These are phyloP conservation scores for Fusarium verticillioides DNA, from an alignment of 2,329 filamentous ascomycete species.

Conservation along the genomic window DNA sequence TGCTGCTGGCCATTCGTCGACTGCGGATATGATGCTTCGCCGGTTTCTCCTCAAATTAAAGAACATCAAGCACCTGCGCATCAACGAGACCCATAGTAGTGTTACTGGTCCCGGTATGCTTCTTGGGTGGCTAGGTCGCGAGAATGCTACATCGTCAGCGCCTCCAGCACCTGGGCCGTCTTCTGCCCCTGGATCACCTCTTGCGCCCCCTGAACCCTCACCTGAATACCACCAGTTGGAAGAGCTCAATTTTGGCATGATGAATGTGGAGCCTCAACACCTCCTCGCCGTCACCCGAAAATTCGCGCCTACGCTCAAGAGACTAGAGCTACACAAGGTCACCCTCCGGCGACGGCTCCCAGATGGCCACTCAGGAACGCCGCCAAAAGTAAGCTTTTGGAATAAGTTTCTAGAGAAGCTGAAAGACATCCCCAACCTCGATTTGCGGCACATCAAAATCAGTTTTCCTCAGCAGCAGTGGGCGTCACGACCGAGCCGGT, in stretches of 20 bases:
- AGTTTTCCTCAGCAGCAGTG: slow-evolving; percentile 46
- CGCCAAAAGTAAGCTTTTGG: slow-evolving; percentile 52
- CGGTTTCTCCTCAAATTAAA: slow-evolving; percentile 41
- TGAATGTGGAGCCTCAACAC: slow-evolving; percentile 42
- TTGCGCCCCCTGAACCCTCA: slow-evolving; percentile 19
- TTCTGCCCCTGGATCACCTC: background rate
- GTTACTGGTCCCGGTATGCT: slow-evolving; percentile 43
- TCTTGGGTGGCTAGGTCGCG: slow-evolving; percentile 53
- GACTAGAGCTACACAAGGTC: slow-evolving; percentile 60
- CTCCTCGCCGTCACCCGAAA: slow-evolving; percentile 54
- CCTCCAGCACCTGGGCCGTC: background rate
- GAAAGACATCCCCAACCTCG: slow-evolving; percentile 44
- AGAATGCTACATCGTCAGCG: background rate
- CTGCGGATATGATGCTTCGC: slow-evolving; percentile 33
- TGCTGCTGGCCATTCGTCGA: background rate
- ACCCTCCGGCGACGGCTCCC: slow-evolving; percentile 39
- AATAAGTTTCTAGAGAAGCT: slow-evolving; percentile 51
- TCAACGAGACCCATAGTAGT: slow-evolving; percentile 53
- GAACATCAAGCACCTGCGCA: slow-evolving; percentile 62
- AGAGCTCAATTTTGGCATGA: slow-evolving; percentile 58
- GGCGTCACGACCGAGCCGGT: slow-evolving; percentile 6
- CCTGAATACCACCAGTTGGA: slow-evolving; percentile 51
- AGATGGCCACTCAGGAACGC: background rate
- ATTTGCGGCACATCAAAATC: slow-evolving; percentile 50
- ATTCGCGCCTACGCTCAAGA: slow-evolving; percentile 56